Conservation (phyloP, 2,329 filamentous ascomycete species). For the Clarireedia monteithiana region DNA sequence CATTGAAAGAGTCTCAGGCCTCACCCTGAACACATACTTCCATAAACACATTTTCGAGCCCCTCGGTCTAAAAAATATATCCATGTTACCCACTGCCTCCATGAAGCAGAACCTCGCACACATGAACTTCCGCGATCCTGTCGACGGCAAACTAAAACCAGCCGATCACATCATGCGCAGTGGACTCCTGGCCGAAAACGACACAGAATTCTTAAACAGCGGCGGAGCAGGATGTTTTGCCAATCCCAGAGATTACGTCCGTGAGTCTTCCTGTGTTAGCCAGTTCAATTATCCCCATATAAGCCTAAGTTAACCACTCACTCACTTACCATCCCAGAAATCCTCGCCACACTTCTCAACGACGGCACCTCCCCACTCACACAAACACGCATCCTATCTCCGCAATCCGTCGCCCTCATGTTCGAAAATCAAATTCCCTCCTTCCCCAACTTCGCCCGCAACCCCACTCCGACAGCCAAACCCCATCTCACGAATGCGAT, state of each 20-base stretch:
- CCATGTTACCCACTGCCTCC: too few relatives aligned
- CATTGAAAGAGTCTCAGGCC: constrained; percentile 37
- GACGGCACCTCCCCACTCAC: constrained; percentile 52
- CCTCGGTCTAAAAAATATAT: constrained; percentile 22
- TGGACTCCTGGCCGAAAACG: not conserved
- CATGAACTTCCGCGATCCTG: too few relatives aligned
- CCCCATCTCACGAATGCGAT: too few relatives aligned
- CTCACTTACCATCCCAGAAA: constrained; percentile 28
- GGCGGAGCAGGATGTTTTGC: constrained; percentile 56
- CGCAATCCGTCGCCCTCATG: constrained; percentile 52
- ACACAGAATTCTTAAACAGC: constrained; percentile 40
- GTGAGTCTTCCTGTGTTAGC: constrained; percentile 2
- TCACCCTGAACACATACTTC: constrained; percentile 40
- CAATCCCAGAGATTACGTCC: constrained; percentile 47
- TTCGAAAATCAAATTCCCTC: constrained; percentile 41
- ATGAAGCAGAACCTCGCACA: too few relatives aligned
- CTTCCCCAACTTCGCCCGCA: too few relatives aligned
- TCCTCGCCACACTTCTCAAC: constrained; percentile 55
- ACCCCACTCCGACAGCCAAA: too few relatives aligned
- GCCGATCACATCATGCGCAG: too few relatives aligned
- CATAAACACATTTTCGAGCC: constrained; percentile 40
- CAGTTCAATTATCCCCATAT: too few relatives aligned
- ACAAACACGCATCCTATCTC: constrained; percentile 43
- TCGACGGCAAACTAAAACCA: too few relatives aligned
- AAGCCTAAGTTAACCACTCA: too few relatives aligned